Evolutionary conservation across 2,329 filamentous ascomycete species (phyloP).

Genomic region (Fusarium sp.): DNA sequence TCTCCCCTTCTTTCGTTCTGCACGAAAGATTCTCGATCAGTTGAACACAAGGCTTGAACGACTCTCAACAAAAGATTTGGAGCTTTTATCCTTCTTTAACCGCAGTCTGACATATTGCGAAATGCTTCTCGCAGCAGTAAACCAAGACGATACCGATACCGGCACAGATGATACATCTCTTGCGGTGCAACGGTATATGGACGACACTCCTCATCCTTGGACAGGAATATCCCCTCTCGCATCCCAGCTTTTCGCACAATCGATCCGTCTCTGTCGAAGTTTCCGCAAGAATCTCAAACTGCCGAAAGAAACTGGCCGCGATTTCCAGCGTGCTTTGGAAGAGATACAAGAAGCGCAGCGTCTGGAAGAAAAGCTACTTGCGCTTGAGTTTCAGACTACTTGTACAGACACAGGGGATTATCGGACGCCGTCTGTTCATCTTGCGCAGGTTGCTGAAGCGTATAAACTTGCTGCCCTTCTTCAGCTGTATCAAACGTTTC

Average conservation of each 20-base stretch:
- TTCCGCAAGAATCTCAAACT: conserved; percentile 45
- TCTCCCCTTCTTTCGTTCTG: conserved; percentile 49
- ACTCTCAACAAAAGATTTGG: conserved; percentile 36
- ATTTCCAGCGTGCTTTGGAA: conserved; percentile 42
- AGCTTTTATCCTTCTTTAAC: conserved; percentile 52
- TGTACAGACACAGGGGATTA: conserved; percentile 49
- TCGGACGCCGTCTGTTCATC: conserved; percentile 46
- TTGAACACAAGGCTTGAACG: conserved; percentile 37
- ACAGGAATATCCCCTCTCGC: conserved; percentile 52
- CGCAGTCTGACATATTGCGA: conserved; percentile 55
- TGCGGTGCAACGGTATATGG: conserved; percentile 15
- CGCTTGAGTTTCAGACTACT: conserved; percentile 43
- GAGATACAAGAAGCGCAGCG: conserved; percentile 46
- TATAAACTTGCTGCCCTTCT: conserved; percentile 53
- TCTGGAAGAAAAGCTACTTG: conserved; percentile 51
- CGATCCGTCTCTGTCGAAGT: conserved; percentile 51
- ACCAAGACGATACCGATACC: conserved; percentile 40
- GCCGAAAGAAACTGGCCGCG: conserved; percentile 42
- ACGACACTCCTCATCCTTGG: conserved; percentile 51
- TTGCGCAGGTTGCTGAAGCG: conserved; percentile 53
- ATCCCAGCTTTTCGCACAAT: conserved; percentile 50
- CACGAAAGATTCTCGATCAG: conserved; percentile 42
- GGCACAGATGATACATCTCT: background rate
- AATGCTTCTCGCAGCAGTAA: conserved; percentile 55
- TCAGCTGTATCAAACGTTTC: conserved; percentile 56